Evolutionary conservation across 176 grass and related monocot species (phyloP).

Genomic region (Musa troglodytarum): DNA sequence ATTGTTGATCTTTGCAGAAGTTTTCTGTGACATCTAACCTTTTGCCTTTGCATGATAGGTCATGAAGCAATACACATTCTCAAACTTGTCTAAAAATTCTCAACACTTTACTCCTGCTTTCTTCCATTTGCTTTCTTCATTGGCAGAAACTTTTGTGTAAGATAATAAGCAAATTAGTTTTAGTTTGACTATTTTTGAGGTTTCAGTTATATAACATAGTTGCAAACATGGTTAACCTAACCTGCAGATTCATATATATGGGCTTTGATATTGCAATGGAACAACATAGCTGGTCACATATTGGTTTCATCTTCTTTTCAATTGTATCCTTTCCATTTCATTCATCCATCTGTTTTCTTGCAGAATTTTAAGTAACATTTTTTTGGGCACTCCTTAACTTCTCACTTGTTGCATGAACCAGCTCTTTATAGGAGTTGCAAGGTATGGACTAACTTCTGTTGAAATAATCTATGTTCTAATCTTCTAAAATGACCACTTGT

Average conservation of each 20-base stretch:
- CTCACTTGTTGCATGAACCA: conserved; percentile 23
- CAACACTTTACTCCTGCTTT: conserved; percentile 81
- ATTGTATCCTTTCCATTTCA: conserved; percentile 74
- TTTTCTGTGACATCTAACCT: conserved; percentile 4
- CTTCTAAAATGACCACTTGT: neutral
- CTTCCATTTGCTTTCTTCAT: conserved; percentile 88
- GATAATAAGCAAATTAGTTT: conserved; percentile 6
- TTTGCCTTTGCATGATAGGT: conserved; percentile 46
- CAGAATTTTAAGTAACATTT: conserved; percentile 1
- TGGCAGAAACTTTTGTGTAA: conserved; percentile 99
- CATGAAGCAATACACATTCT: conserved; percentile 95
- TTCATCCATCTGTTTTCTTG: conserved; percentile 3
- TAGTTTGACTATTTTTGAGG: neutral
- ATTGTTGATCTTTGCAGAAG: neutral
- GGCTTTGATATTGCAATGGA: conserved; percentile 99
- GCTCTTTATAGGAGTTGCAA: conserved; percentile 93
- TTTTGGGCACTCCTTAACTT: conserved; percentile 59
- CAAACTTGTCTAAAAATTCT: conserved; percentile 86
- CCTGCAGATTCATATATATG: conserved; percentile 95
- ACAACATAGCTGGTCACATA: conserved; percentile 97
- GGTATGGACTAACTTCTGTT: conserved; percentile 38
- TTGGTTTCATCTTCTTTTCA: conserved; percentile 98
- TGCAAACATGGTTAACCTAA: conserved; percentile 13
- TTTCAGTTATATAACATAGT: neutral
- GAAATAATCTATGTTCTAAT: neutral